These are phyloP conservation scores for Penicillium sp. DNA, from an alignment of 2,329 filamentous ascomycete species.

Conservation along the genomic window DNA sequence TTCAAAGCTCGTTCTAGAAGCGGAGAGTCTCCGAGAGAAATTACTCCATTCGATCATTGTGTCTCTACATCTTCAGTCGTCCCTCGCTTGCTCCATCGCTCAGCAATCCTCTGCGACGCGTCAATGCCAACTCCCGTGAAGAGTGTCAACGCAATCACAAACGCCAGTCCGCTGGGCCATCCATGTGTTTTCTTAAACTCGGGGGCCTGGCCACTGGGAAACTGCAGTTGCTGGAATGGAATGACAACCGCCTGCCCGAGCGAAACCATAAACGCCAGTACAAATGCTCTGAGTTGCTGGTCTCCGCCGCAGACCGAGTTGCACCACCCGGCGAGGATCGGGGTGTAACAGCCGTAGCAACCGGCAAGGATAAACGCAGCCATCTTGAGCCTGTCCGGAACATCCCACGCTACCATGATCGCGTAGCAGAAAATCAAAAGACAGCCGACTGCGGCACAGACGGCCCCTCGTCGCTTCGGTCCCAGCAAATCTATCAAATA, in stretches of 20 bases:
- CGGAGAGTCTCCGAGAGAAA: background rate
- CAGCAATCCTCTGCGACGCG: background rate
- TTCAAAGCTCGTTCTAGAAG: background rate
- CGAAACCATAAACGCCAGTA: background rate
- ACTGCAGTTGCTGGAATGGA: slow-evolving; percentile 4
- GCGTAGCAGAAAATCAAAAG: slow-evolving; percentile 7
- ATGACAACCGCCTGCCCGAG: background rate
- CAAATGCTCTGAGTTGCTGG: background rate
- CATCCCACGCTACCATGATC: slow-evolving; percentile 1
- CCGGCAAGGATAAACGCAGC: background rate
- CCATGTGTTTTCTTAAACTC: slow-evolving; percentile 8
- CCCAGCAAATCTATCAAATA: background rate
- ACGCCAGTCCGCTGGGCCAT: slow-evolving; percentile 6
- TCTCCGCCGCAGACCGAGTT: background rate
- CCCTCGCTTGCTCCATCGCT: background rate
- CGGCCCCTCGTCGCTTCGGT: background rate
- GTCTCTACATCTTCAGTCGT: background rate
- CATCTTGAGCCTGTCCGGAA: slow-evolving; percentile 1
- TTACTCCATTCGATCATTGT: background rate
- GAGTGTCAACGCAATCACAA: slow-evolving; percentile 6
- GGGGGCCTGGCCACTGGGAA: background rate
- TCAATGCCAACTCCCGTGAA: slow-evolving; percentile 10
- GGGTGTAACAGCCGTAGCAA: background rate
- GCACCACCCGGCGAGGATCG: background rate
- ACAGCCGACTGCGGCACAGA: slow-evolving; percentile 2